Base-by-base conservation (phyloP, 331 rosid genomes). In the Cucumis variabilis region DNA sequence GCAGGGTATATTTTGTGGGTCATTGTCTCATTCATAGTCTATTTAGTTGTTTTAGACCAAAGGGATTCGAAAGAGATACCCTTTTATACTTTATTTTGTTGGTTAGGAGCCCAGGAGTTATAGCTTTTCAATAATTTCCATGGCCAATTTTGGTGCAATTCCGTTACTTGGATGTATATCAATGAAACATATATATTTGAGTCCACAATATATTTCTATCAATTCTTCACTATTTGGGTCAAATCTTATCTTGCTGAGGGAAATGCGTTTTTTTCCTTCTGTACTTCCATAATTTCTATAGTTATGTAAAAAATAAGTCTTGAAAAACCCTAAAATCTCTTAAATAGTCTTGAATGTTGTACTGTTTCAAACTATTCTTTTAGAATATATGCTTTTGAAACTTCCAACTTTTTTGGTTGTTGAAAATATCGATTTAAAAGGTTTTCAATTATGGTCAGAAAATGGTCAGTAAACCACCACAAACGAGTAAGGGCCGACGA, bases 131-230 rank as follows among this genome's bases (percentile, higher is more conserved):
- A n/a, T 23, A 13, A 60, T 41, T 65, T 83, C 53, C 74, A 65
- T 83, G 75, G 30, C 62, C 86, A 58, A 20, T 62, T 82, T 82
- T 65, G 62, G 60, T 83, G 86, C 75, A 41, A 41, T 83, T 83
- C 23, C 53, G 13, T 30, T 12, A 62, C 55, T 82, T 55, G 69
- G 70, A 55, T 82, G 86, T 83, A 83, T 83, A 65, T 25, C 58
- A 41, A 83, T 23, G 62, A 65, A 83, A 55, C 70, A 28, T 80
- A 51, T 55, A 51, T 80, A 28, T 51, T 53, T 4, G 33, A 25
- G 27, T 51, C 65, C 46, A 79, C 65, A 50, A 25, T 53, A 51
- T 25, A 51, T 80, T 27, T 12, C 15, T 78, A 78, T 9, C 84
- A 2, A 62, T 17, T 78, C 27, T 24, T 63, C 48, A 37, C 21